Conservation (phyloP, 2,329 filamentous ascomycete genomes). For the Diaporthe velutina region DNA sequence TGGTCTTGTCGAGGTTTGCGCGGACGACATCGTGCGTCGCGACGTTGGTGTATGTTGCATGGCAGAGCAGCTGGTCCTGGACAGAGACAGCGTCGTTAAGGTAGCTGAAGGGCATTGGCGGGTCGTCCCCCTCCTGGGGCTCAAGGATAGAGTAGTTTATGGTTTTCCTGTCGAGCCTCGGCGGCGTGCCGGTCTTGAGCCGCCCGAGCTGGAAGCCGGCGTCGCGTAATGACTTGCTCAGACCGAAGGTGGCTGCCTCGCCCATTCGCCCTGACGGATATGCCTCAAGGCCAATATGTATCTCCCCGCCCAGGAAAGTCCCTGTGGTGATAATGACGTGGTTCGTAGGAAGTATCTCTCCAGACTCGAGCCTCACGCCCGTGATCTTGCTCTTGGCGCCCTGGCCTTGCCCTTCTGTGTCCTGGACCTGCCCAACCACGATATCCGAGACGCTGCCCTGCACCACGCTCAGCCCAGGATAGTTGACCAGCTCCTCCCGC, state of each 20-base stretch:
- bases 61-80: conserved; percentile 85
- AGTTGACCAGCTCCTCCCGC: conserved; percentile 84
- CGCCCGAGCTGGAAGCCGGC: conserved; percentile 92
- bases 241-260: conserved; percentile 90
- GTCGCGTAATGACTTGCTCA: conserved; percentile 90
- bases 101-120: conserved; percentile 92
- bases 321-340: conserved; percentile 96
- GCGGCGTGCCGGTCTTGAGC: conserved; percentile 95
- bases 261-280: conserved; percentile 93
- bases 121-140: conserved; percentile 83
- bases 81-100: conserved; percentile 84
- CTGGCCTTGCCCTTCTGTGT: conserved; percentile 60
- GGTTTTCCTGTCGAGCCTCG: conserved; percentile 82
- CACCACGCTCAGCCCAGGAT: conserved; percentile 83
- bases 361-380: conserved; percentile 88
- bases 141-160: conserved; percentile 84
- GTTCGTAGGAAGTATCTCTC: conserved; percentile 82
- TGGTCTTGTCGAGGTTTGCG: conserved; percentile 92
- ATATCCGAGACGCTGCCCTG: conserved; percentile 94
- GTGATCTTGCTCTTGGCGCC: conserved; percentile 78
- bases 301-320: conserved; percentile 95
- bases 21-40: conserved; percentile 86
- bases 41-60: conserved; percentile 88
- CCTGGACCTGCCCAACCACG: conserved; percentile 76
- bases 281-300: conserved; percentile 89